Conservation (phyloP, 371 early-diverging fungal genomes). For the Circinella umbellata region DNA sequence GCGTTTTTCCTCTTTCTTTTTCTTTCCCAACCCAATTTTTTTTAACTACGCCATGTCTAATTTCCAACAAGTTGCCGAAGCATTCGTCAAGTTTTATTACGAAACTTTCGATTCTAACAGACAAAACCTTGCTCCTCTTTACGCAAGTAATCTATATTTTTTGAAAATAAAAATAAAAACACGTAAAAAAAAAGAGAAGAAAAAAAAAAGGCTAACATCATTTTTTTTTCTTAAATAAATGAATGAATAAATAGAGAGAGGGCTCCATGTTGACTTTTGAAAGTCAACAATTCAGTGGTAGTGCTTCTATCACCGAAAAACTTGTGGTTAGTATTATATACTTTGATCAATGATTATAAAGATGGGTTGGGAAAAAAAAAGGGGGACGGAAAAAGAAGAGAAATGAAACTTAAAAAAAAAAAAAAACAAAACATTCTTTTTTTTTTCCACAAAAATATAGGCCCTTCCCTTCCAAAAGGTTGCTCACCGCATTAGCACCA, state of each 20-base stretch:
- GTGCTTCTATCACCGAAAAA: conserved; percentile 72
- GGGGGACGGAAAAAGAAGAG: too few species aligned
- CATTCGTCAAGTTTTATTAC: conserved; percentile 88
- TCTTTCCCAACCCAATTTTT: neutral
- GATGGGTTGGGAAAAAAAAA: too few species aligned
- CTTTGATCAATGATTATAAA: too few species aligned
- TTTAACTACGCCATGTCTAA: conserved; percentile 34
- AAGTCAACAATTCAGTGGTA: conserved; percentile 68
- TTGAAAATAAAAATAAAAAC: neutral
- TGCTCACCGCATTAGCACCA: conserved; percentile 67
- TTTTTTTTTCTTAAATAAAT: neutral
- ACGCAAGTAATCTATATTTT: conserved; percentile 64
- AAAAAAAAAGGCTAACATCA: neutral
- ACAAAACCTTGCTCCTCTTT: conserved; percentile 66
- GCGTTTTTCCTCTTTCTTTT: neutral
- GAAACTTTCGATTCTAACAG: conserved; percentile 78
- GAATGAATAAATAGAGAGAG: conserved; percentile 63
- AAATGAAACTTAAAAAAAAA: too few species aligned
- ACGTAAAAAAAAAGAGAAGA: neutral
- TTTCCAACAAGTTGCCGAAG: conserved; percentile 60
- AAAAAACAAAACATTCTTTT: neutral
- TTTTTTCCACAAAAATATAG: conserved; percentile 37
- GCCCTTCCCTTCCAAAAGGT: conserved; percentile 80
- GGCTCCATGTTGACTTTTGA: conserved; percentile 90
- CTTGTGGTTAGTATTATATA: conserved; percentile 63